A percentile compares a stretch with the other conserved stretches of the same genome.
phyloP scores from a whole-genome alignment of 1,284 basidiomycete species.

The Agaricales sp. region DNA sequence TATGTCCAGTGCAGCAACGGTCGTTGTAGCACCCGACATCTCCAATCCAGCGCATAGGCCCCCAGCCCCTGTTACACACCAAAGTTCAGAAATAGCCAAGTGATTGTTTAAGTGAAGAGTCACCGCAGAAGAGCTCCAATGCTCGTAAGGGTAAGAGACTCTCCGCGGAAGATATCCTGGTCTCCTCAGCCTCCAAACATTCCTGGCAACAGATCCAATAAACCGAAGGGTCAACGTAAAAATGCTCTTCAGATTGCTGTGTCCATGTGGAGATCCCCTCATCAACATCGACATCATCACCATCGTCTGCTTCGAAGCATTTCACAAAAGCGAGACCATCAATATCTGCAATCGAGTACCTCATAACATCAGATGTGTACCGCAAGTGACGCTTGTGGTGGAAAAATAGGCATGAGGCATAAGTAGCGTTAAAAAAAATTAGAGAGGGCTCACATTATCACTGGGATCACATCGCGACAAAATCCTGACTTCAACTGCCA shows the following conservation, averaged over 20 bases:
- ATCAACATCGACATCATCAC: too few relatives aligned
- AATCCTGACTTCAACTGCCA: neutral
- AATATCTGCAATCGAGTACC: neutral
- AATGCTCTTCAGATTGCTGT: neutral
- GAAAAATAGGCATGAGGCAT: neutral
- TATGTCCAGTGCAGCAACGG: neutral
- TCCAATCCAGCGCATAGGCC: neutral
- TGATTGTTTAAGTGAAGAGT: neutral
- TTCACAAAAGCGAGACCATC: neutral
- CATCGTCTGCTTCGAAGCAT: neutral
- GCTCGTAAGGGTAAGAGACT: neutral
- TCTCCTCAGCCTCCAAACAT: neutral
- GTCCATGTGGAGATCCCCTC: neutral
- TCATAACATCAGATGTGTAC: neutral
- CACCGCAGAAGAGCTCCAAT: neutral
- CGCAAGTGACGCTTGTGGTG: neutral
- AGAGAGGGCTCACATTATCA: neutral
- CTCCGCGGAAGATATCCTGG: neutral
- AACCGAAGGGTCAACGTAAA: neutral
- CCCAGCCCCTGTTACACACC: neutral
- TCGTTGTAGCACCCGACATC: neutral
- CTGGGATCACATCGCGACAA: neutral
- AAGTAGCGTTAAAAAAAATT: neutral
- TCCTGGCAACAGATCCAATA: neutral
- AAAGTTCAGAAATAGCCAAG: neutral